Conservation (phyloP, 305 asterid genomes). For the Solanum chacoense region DNA sequence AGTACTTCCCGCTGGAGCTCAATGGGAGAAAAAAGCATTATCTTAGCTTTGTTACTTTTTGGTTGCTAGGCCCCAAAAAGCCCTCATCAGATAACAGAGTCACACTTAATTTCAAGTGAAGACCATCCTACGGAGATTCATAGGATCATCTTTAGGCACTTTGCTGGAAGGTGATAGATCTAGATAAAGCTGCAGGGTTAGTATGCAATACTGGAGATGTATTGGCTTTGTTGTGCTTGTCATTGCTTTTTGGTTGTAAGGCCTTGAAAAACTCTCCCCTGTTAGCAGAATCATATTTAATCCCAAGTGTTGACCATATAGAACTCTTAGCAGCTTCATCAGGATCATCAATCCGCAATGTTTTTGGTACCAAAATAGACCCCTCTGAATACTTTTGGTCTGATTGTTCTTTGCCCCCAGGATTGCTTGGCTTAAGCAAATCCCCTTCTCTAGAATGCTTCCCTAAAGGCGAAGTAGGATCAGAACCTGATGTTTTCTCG, state of each 20-base stretch:
- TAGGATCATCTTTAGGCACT: conserved; percentile 38
- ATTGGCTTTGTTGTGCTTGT: conserved; percentile 12
- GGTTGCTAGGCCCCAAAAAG: conserved; percentile 28
- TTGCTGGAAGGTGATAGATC: conserved; percentile 62
- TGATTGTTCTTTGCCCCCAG: conserved; percentile 13
- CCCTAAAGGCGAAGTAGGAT: conserved; percentile 33
- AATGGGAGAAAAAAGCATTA: not conserved
- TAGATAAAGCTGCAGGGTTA: conserved; percentile 82
- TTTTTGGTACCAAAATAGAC: conserved; percentile 47
- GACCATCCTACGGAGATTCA: conserved; percentile 43
- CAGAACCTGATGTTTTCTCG: conserved; percentile 13
- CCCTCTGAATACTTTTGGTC: conserved; percentile 15
- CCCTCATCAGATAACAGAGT: not conserved
- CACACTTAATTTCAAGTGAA: conserved; percentile 32
- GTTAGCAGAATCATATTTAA: conserved; percentile 30
- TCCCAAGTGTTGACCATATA: conserved; percentile 65
- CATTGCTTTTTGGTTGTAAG: conserved; percentile 38
- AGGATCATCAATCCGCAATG: conserved; percentile 64
- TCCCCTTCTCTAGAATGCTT: conserved; percentile 56
- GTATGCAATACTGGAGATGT: conserved; percentile 38
- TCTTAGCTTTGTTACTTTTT: conserved; percentile 4
- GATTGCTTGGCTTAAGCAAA: conserved; percentile 18
- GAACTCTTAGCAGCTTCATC: conserved; percentile 78
- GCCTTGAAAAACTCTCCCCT: conserved; percentile 54
- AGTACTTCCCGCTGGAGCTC: not conserved